Conservation (phyloP, 805 yeast genomes). For the Yarrowia alimentaria region DNA sequence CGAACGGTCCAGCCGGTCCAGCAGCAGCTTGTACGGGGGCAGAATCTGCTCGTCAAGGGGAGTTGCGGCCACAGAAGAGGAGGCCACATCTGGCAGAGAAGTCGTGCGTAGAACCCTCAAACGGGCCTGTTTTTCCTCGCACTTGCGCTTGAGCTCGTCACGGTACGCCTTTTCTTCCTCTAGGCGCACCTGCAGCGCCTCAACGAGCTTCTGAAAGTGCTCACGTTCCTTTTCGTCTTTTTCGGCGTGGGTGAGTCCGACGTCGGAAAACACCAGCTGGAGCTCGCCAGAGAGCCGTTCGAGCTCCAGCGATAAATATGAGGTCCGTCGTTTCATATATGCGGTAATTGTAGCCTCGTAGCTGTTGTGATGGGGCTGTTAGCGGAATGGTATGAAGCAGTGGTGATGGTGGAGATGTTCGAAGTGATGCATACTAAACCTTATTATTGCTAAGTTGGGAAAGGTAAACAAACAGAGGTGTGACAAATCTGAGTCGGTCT, state of each 20-base stretch:
- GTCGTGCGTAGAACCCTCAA: neutral
- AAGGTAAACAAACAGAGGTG: no score
- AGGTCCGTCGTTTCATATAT: constrained; percentile 22
- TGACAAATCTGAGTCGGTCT: no score
- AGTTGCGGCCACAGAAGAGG: neutral
- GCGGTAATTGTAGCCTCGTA: no score
- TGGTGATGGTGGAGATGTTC: no score
- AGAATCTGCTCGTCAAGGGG: constrained; percentile 2
- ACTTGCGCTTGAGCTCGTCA: constrained; percentile 19
- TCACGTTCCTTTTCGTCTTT: constrained; percentile 13
- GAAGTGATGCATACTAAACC: no score
- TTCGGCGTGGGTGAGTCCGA: constrained; percentile 12
- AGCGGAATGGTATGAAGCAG: no score
- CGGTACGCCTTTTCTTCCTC: constrained; percentile 9
- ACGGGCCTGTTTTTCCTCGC: constrained; percentile 8
- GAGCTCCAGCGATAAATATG: constrained; percentile 20
- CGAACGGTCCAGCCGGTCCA: constrained; percentile 20
- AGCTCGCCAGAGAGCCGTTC: constrained; percentile 22
- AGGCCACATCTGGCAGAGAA: neutral
- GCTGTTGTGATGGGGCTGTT: no score
- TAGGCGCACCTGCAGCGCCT: constrained; percentile 9
- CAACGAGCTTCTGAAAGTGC: constrained; percentile 10
- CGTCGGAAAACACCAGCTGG: constrained; percentile 17
- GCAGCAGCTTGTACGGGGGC: constrained; percentile 15
- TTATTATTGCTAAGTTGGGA: no score